Conservation (phyloP, 1,284 basidiomycete species). For the Dichomitus squalens region DNA sequence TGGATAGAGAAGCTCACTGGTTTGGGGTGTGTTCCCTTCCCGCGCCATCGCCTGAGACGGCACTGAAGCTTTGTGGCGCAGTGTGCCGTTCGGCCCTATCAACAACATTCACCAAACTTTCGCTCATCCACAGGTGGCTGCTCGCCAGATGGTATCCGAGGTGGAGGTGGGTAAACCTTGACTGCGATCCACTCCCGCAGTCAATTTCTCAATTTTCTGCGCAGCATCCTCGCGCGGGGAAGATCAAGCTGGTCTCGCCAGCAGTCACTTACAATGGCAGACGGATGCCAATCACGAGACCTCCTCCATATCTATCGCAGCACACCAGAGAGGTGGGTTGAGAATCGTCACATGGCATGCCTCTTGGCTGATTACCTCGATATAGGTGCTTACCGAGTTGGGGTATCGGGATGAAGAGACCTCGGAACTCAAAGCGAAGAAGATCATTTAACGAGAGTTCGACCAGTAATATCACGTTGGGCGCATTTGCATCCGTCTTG, state of each 20-base stretch:
- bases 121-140: slow-evolving; percentile 85
- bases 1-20: slow-evolving; percentile 80
- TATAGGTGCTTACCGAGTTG: slow-evolving; percentile 68
- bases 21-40: slow-evolving; percentile 54
- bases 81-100: slow-evolving; percentile 90
- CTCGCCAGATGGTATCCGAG: slow-evolving; percentile 61
- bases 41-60: neutral
- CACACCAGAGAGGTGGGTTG: slow-evolving; percentile 74
- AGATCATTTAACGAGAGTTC: slow-evolving; percentile 49
- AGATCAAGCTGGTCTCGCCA: slow-evolving; percentile 84
- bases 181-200: slow-evolving; percentile 8
- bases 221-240: slow-evolving; percentile 56
- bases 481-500: neutral
- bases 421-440: slow-evolving; percentile 48
- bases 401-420: slow-evolving; percentile 66
- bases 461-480: neutral
- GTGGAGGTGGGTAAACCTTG: slow-evolving; percentile 53
- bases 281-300: slow-evolving; percentile 72
- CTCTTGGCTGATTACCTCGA: neutral
- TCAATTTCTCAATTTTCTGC: neutral
- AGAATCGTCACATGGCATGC: neutral
- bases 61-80: neutral
- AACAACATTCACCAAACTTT: slow-evolving; percentile 93
- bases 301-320: slow-evolving; percentile 85
- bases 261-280: slow-evolving; percentile 88